Evolutionary conservation across 1,284 basidiomycete species (phyloP), one percentile per base, ranked within the genome.

Genomic region (Heimioporus retisporus): DNA sequence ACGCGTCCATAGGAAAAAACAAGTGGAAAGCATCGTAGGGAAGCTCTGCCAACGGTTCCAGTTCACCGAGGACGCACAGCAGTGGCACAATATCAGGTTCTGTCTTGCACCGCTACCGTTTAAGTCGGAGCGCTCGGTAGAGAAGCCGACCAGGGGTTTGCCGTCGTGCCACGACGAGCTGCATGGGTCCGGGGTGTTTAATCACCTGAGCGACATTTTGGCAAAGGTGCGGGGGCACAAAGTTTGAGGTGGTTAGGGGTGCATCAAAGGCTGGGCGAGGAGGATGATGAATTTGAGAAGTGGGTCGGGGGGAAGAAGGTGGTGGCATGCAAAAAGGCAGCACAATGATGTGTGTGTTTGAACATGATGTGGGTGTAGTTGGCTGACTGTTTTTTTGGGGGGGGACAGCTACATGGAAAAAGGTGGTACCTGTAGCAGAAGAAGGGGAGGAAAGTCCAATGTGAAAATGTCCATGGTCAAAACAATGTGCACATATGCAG

Each of bases 31-130:
- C 72, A 95, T 98, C 69, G 93, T 98, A 61, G 96, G 98, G 74
- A 98, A 97, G 78, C 89, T 97, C 10, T 98, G 96, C 75, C 96
- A 97, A 75, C 89, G 97, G 11, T 99, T 99, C 91, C 88, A 95
- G 21, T 83, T 96, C 10, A 91, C 95, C 0, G 92, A 94, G 53
- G 96, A 97, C 31, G 89, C 95, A 35, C 87, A 97, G 31, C 97
- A 99, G 79, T 99, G 98, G 97, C 90, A 96, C 46, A 97, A 99
- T 75, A 97, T 99, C 69, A 95, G 96, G 0, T 99, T 93, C 82
- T 99, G 98, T 79, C 83, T 99, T 5, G 96, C 96, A 0, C 82
- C 99, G 5, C 85, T 99, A 40, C 97, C 96, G 0, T 99, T 96
- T 92, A 99, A 99, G 80, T 97, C 95, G 3, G 97, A 99, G 73